phyloP scores from a whole-genome alignment of 495 filamentous ascomycete species.

The Penicillium daleae region DNA sequence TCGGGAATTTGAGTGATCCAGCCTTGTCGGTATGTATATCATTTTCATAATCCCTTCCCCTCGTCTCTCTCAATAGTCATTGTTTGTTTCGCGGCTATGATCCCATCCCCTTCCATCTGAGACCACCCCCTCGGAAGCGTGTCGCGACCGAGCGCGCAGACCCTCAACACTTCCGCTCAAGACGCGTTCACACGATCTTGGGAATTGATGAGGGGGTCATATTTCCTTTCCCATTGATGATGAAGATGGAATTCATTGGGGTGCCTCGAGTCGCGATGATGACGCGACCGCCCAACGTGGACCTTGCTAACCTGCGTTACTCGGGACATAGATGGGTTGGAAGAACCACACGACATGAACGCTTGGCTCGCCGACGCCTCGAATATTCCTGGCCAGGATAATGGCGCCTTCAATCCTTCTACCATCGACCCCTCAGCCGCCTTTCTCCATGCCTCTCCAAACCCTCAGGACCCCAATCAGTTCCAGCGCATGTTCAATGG shows the following conservation, averaged over 20 bases:
- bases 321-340: slow-evolving; percentile 58
- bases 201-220: slow-evolving; percentile 4
- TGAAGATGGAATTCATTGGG: slow-evolving; percentile 7
- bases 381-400: slow-evolving; percentile 71
- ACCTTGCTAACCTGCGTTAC: slow-evolving; percentile 27
- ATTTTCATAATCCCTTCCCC: slow-evolving; percentile 19
- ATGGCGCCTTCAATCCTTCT: slow-evolving; percentile 69
- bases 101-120: slow-evolving; percentile 17
- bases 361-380: slow-evolving; percentile 81
- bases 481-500: slow-evolving; percentile 81
- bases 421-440: slow-evolving; percentile 59
- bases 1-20: slow-evolving; percentile 52
- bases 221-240: slow-evolving; percentile 9
- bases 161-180: slow-evolving; percentile 28
- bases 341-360: slow-evolving; percentile 69
- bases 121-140: slow-evolving; percentile 19
- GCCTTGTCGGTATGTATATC: slow-evolving; percentile 54
- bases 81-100: slow-evolving; percentile 4
- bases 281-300: slow-evolving; percentile 12
- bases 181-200: slow-evolving; percentile 39
- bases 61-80: neutral
- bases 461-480: slow-evolving; percentile 62
- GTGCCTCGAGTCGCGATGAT: slow-evolving; percentile 15
- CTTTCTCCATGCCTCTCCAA: slow-evolving; percentile 54
- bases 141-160: slow-evolving; percentile 34